phyloP scores from a whole-genome alignment of 768 basidiomycete genomes.

The Paxillus rubicundulus region DNA sequence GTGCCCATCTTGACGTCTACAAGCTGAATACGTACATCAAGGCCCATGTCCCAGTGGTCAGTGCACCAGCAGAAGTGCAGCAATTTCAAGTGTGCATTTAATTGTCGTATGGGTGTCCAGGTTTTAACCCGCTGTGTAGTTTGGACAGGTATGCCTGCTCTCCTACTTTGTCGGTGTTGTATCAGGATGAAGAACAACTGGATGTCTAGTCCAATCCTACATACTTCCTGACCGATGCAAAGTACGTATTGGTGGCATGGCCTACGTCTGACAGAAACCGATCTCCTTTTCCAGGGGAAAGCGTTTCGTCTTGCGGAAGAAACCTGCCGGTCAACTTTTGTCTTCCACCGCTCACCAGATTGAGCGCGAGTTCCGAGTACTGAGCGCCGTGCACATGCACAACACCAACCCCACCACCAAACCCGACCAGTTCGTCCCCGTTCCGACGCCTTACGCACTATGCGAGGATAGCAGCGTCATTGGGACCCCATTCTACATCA shows the following conservation, averaged over 20 bases:
- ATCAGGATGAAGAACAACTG: constrained; percentile 1
- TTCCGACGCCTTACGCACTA: constrained; percentile 79
- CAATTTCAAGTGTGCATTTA: constrained; percentile 79
- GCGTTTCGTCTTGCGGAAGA: constrained; percentile 87
- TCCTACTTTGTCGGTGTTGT: neutral
- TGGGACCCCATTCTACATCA: constrained; percentile 92
- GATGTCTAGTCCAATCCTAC: constrained; percentile 84
- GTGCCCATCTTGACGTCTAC: constrained; percentile 64
- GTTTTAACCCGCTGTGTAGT: constrained; percentile 44
- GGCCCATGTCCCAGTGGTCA: constrained; percentile 51
- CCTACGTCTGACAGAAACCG: constrained; percentile 1
- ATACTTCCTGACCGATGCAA: constrained; percentile 83
- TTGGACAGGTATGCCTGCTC: constrained; percentile 68
- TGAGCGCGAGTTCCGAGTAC: constrained; percentile 86
- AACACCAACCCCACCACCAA: constrained; percentile 55
- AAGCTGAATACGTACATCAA: constrained; percentile 67
- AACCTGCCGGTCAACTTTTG: constrained; percentile 83
- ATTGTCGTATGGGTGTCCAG: neutral
- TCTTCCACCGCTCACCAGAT: constrained; percentile 93
- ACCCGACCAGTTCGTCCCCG: constrained; percentile 61
- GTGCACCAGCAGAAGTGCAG: constrained; percentile 71
- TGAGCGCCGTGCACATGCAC: constrained; percentile 72
- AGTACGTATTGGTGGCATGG: constrained; percentile 38
- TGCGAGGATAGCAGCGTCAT: constrained; percentile 77
- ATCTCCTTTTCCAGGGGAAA: constrained; percentile 36